phyloP scores from a whole-genome alignment of 306 rosid species.

The Pterocarpus macrocarpus region DNA sequence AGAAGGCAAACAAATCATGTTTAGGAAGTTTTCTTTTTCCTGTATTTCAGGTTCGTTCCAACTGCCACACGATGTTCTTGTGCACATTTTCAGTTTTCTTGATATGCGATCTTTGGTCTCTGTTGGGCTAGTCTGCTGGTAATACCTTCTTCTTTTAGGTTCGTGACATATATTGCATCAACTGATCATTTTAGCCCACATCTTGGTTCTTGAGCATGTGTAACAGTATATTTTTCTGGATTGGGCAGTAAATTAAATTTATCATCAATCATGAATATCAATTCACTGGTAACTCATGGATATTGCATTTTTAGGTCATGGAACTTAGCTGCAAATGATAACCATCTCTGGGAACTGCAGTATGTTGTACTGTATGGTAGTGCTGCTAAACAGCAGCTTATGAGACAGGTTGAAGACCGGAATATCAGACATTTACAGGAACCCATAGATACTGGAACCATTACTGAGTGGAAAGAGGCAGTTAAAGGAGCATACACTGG shows the following conservation, averaged over 20 bases:
- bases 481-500: constrained; percentile 72
- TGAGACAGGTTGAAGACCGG: constrained; percentile 44
- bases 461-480: constrained; percentile 69
- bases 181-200: constrained; percentile 16
- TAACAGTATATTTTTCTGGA: not conserved
- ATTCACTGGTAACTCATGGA: constrained; percentile 33
- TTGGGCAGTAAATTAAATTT: constrained; percentile 27
- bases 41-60: constrained; percentile 61
- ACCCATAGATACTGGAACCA: constrained; percentile 32
- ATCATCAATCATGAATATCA: constrained; percentile 12
- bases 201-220: constrained; percentile 20
- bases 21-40: constrained; percentile 10
- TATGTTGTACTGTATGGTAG: constrained; percentile 56
- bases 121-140: constrained; percentile 75
- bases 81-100: constrained; percentile 73
- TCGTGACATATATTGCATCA: constrained; percentile 35
- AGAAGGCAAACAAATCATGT: constrained; percentile 29
- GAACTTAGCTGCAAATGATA: constrained; percentile 82
- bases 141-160: constrained; percentile 40
- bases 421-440: constrained; percentile 34
- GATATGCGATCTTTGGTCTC: constrained; percentile 75
- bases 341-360: constrained; percentile 74
- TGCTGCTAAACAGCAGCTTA: constrained; percentile 44
- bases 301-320: constrained; percentile 73
- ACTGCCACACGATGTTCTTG: constrained; percentile 76